A percentile compares a stretch with the other conserved stretches of the same genome.
Evolutionary conservation across 345 rosid genomes (phyloP).

Genomic region (Eucalyptus cladocalyx): DNA sequence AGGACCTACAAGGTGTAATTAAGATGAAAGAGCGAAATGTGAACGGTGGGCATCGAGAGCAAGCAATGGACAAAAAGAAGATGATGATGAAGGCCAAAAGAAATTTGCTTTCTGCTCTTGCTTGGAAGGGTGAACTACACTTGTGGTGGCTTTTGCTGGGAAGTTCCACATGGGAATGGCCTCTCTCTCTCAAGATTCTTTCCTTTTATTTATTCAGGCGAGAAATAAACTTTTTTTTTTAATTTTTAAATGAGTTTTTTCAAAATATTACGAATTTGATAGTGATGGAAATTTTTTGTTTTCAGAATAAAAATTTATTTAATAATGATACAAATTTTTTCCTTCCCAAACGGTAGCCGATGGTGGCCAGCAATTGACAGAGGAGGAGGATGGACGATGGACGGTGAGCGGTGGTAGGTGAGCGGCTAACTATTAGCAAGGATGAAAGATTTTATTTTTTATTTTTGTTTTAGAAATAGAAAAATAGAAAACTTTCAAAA

Average conservation of each 20-base stretch:
- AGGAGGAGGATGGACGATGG: accelerated
- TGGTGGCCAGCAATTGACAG: accelerated
- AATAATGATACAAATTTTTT: too few species aligned
- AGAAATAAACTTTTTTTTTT: too few species aligned
- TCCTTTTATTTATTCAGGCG: neutral
- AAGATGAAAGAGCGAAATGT: neutral
- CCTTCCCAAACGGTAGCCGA: accelerated
- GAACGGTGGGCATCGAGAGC: neutral
- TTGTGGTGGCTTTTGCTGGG: neutral
- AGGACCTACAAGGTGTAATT: neutral
- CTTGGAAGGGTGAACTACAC: neutral
- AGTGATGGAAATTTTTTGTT: accelerated
- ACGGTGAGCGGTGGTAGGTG: too few species aligned
- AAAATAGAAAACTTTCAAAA: accelerated
- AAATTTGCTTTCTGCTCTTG: neutral
- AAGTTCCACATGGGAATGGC: neutral
- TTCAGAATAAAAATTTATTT: too few species aligned
- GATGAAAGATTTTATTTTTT: too few species aligned
- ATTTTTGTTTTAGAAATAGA: too few species aligned
- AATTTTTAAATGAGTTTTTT: too few species aligned
- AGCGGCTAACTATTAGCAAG: too few species aligned
- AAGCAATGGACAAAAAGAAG: neutral
- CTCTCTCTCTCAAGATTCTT: neutral
- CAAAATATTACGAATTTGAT: too few species aligned
- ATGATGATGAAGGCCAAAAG: neutral